Percentiles rank a stretch among this genome's conserved stretches.
These are phyloP conservation scores for Colletotrichum lupini DNA, from an alignment of 2,329 filamentous ascomycete species.

Conservation along the genomic window DNA sequence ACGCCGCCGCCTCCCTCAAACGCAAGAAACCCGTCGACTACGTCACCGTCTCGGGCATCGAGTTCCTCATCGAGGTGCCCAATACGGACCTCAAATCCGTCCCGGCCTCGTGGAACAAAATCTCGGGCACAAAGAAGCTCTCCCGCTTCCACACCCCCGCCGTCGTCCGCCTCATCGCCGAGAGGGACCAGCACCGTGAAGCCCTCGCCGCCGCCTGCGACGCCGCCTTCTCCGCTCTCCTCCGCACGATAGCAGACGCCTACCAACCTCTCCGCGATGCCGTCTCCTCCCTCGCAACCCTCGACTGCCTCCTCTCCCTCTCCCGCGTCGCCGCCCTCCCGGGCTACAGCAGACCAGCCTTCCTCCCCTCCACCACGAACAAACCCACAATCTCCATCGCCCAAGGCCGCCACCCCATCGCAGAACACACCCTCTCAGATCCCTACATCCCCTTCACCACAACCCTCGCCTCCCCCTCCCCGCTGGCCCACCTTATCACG, in stretches of 20 bases:
- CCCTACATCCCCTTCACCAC: constrained; percentile 94
- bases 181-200: constrained; percentile 95
- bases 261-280: constrained; percentile 93
- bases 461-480: constrained; percentile 71
- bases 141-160: constrained; percentile 96
- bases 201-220: constrained; percentile 93
- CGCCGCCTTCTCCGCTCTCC: constrained; percentile 77
- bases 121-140: constrained; percentile 92
- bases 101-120: constrained; percentile 93
- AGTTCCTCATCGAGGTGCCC: constrained; percentile 92
- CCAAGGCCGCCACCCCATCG: constrained; percentile 91
- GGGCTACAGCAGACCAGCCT: constrained; percentile 84
- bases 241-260: constrained; percentile 76
- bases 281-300: constrained; percentile 83
- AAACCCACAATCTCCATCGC: constrained; percentile 76
- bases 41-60: constrained; percentile 87
- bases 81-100: constrained; percentile 86
- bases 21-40: constrained; percentile 79
- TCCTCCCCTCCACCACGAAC: constrained; percentile 69
- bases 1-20: constrained; percentile 77
- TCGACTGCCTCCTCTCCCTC: constrained; percentile 91
- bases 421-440: constrained; percentile 87
- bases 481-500: constrained; percentile 86
- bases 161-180: constrained; percentile 82
- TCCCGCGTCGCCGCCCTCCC: constrained; percentile 86